Base-by-base conservation (phyloP, 805 yeast species). In the Saccharomycopsis olivae region DNA sequence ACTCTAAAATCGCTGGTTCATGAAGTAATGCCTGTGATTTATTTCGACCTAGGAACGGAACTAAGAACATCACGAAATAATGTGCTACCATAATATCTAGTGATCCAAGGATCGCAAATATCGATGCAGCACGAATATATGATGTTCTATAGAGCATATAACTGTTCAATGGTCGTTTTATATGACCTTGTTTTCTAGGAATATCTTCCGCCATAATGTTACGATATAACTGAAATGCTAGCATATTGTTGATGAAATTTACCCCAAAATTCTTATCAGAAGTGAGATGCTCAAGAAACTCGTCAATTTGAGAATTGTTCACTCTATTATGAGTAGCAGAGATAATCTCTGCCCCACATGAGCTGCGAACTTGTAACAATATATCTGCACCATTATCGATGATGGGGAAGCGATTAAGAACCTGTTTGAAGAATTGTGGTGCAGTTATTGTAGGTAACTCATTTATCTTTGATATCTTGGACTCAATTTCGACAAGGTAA, bases 121-220 rank as follows among this genome's bases (percentile, higher is more conserved):
- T 51, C 41, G 60, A 53, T 14, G 66, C 64, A 9, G 60, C 60
- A 45, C 63, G 65, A 14, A 67, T 61, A 59, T 66, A 63, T 4
- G 64, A 49, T 16, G 64, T 54, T 37, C 72, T 56, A 48, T 68
- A 68, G 8, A 68, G 54, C 73, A 68, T 67, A 47, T 64, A 68
- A 20, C 68, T 61, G 51, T 68, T 68, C 41, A 66, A 54, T 1
- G 73, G 73, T 31, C 73, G 58, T 46, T 67, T 68, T 35, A 68
- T 57, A 40, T 63, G 47, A 13, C 36, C 35, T 6, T 23, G 18
- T 9, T 34, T 31, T 10, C 17, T 29, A 3, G 40, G 18, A 15
- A 32, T 17, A 15, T 16, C 11, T 6, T 45, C 46, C 9, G 40
- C n/a, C n/a, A n/a, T n/a, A n/a, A n/a, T n/a, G n/a, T n/a, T n/a